Percentiles rank a stretch among this genome's conserved stretches.
These are phyloP conservation scores for Austroboletus eburneus DNA, from an alignment of 768 basidiomycete genomes.

Conservation along the genomic window DNA sequence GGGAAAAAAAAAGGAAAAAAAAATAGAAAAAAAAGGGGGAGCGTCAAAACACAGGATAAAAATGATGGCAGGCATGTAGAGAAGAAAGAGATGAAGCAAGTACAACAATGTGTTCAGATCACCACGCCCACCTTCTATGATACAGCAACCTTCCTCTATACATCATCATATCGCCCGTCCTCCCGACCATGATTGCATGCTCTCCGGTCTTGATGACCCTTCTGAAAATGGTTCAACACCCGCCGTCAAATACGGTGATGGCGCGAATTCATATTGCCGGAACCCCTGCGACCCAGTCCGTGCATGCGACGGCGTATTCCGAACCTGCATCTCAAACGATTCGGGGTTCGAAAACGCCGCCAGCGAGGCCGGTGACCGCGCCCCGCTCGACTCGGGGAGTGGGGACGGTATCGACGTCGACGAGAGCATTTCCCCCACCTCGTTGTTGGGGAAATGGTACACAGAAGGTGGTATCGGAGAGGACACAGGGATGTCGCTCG, in stretches of 20 bases:
- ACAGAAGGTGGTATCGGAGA: constrained; percentile 55
- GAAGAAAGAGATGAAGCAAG: constrained; percentile 12
- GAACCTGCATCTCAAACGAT: constrained; percentile 39
- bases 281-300: constrained; percentile 10
- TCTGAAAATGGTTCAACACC: not conserved
- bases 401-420: constrained; percentile 7
- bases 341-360: constrained; percentile 14
- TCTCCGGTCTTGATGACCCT: constrained; percentile 2
- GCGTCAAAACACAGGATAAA: not conserved
- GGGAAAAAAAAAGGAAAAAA: not conserved
- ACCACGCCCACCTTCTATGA: constrained; percentile 10
- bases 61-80: not conserved
- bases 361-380: not conserved
- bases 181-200: constrained; percentile 17
- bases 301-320: constrained; percentile 9
- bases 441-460: constrained; percentile 44
- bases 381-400: constrained; percentile 2
- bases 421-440: constrained; percentile 35
- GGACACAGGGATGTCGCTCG: constrained; percentile 44
- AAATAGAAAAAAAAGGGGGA: not conserved
- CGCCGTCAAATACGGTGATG: not conserved
- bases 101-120: constrained; percentile 23
- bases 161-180: constrained; percentile 15
- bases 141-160: constrained; percentile 12
- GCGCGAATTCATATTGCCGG: not conserved